These are phyloP conservation scores for Wickerhamomyces alni DNA, from an alignment of 805 yeast genomes.

Conservation along the genomic window DNA sequence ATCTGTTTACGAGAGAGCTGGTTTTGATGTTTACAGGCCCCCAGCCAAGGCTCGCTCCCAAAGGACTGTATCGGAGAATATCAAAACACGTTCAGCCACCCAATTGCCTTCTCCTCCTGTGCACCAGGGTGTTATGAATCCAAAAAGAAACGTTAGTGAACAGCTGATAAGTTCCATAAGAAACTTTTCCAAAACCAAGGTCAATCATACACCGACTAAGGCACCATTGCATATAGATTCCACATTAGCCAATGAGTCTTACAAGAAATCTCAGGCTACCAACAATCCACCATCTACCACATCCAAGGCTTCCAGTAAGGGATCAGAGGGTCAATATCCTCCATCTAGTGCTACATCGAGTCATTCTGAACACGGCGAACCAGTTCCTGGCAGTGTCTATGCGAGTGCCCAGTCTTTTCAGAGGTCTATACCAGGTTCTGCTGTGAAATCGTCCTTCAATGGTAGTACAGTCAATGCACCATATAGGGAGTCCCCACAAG, in stretches of 20 bases:
- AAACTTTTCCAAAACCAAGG: neutral
- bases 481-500: too few species aligned
- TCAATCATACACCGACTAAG: neutral
- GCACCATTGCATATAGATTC: conserved; percentile 6
- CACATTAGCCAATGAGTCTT: conserved; percentile 4
- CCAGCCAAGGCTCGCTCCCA: neutral
- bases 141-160: conserved; percentile 17
- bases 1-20: conserved; percentile 79
- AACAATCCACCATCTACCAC: neutral
- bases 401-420: too few species aligned
- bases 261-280: neutral
- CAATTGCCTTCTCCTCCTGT: neutral
- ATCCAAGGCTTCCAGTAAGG: neutral
- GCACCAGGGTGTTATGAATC: neutral
- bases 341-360: neutral
- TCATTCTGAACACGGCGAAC: too few species aligned
- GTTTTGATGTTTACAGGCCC: conserved; percentile 54
- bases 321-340: neutral
- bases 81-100: conserved; percentile 11
- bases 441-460: too few species aligned
- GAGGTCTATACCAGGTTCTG: too few species aligned
- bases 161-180: neutral
- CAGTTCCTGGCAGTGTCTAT: too few species aligned
- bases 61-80: neutral
- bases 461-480: too few species aligned